A percentile compares a stretch with the other conserved stretches of the same genome.
Evolutionary conservation across 75 land plant species (phyloP).

Genomic region (Azolla pinnata): DNA sequence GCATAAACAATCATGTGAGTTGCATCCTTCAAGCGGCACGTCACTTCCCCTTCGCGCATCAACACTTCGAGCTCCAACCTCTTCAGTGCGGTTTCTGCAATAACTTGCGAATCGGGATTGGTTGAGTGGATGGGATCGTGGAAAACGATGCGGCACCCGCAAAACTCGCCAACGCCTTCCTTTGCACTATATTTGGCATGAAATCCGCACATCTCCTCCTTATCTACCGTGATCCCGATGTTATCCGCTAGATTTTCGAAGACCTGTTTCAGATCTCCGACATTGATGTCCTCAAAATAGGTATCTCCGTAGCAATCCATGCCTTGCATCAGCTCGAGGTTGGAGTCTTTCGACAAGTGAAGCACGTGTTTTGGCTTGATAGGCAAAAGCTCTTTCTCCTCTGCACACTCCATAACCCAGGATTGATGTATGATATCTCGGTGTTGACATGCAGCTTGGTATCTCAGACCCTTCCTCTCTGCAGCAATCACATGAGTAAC

Average conservation of each 20-base stretch:
- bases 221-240: slow-evolving; percentile 7
- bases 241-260: slow-evolving; percentile 11
- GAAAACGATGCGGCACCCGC: slow-evolving; percentile 57
- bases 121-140: slow-evolving; percentile 23
- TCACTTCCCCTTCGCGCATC: slow-evolving; percentile 60
- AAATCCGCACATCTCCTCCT: slow-evolving; percentile 8
- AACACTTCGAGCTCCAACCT: slow-evolving; percentile 61
- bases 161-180: slow-evolving; percentile 40
- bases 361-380: slow-evolving; percentile 83
- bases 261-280: slow-evolving; percentile 64
- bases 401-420: slow-evolving; percentile 72
- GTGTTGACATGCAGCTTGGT: slow-evolving; percentile 63
- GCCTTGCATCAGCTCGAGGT: slow-evolving; percentile 52
- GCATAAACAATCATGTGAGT: slow-evolving; percentile 63
- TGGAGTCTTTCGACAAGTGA: slow-evolving; percentile 53
- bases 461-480: slow-evolving; percentile 79
- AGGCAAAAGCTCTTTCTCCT: slow-evolving; percentile 47
- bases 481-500: slow-evolving; percentile 82
- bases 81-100: slow-evolving; percentile 40
- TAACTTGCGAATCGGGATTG: slow-evolving; percentile 24
- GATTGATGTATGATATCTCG: slow-evolving; percentile 82
- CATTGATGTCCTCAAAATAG: slow-evolving; percentile 62
- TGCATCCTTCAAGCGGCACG: slow-evolving; percentile 35
- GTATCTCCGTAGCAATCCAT: slow-evolving; percentile 70
- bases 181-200: slow-evolving; percentile 53